Percentiles rank a stretch among this genome's conserved stretches.
Conservation (phyloP, 2,329 filamentous ascomycete species). For the Diaporthe vaccinii region DNA sequence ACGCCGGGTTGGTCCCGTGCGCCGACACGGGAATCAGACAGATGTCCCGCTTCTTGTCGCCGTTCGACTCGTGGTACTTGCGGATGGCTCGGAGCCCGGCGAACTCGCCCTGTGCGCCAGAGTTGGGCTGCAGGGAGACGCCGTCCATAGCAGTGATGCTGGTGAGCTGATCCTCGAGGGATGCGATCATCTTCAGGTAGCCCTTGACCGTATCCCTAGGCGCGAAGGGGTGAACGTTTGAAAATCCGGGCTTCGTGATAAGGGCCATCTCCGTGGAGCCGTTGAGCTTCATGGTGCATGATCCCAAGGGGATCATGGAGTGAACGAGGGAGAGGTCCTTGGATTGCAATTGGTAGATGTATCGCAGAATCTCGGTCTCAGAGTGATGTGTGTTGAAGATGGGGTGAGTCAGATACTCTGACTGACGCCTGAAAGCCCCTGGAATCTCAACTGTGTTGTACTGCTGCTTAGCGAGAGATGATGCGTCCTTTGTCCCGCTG, state of each 20-base stretch:
- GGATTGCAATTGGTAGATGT: slow-evolving; percentile 92
- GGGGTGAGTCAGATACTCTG: slow-evolving; percentile 85
- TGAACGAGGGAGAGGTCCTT: slow-evolving; percentile 95
- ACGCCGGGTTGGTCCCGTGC: slow-evolving; percentile 95
- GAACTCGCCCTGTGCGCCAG: slow-evolving; percentile 95
- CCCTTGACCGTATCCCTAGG: slow-evolving; percentile 74
- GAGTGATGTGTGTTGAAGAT: slow-evolving; percentile 97
- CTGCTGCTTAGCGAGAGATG: slow-evolving; percentile 10
- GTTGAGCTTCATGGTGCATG: slow-evolving; percentile 99
- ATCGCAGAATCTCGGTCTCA: slow-evolving; percentile 92
- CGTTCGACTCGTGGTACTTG: slow-evolving; percentile 81
- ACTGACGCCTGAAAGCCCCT: slow-evolving; percentile 75
- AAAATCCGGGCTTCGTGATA: slow-evolving; percentile 81
- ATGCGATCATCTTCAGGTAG: slow-evolving; percentile 77
- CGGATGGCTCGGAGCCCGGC: slow-evolving; percentile 90
- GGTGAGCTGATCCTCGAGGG: slow-evolving; percentile 81
- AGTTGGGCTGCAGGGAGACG: slow-evolving; percentile 95
- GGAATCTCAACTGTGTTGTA: slow-evolving; percentile 58
- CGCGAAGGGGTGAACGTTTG: slow-evolving; percentile 85
- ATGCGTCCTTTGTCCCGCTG: slow-evolving; percentile 28
- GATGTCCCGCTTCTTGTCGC: slow-evolving; percentile 82
- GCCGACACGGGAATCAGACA: slow-evolving; percentile 96
- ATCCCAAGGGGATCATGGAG: slow-evolving; percentile 97
- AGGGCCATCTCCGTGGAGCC: slow-evolving; percentile 94
- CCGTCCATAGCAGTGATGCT: slow-evolving; percentile 91